Evolutionary conservation across 2,329 filamentous ascomycete genomes (phyloP).

Genomic region (Eurotiales sp.): DNA sequence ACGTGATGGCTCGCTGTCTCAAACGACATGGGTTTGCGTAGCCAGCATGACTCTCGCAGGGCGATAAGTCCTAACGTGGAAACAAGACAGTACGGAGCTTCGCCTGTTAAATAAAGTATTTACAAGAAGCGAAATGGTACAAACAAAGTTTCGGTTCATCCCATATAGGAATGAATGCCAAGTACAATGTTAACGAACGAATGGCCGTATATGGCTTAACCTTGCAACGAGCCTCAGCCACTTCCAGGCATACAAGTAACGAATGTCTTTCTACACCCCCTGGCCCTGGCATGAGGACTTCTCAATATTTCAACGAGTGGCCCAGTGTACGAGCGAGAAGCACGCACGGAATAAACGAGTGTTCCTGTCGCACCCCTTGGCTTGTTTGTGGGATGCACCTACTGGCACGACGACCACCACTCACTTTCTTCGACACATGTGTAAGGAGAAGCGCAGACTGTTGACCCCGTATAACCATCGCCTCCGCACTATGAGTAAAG

Average conservation of each 20-base stretch:
- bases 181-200: slow-evolving; percentile 10
- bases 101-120: not conserved
- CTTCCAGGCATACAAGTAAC: not conserved
- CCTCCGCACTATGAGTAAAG: slow-evolving; percentile 10
- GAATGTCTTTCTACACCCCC: not conserved
- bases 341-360: not conserved
- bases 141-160: no score
- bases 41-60: no score
- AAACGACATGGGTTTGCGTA: no score
- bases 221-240: no score
- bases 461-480: slow-evolving; percentile 11
- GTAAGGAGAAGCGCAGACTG: slow-evolving; percentile 12
- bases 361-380: not conserved
- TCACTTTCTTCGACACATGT: slow-evolving; percentile 10
- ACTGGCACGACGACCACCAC: slow-evolving; percentile 14
- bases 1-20: no score
- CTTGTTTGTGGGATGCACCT: not conserved
- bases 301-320: not conserved
- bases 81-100: no score
- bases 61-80: no score
- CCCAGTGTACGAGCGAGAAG: not conserved
- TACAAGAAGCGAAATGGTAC: slow-evolving; percentile 1
- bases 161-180: no score
- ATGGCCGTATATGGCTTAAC: not conserved
- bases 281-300: no score